Percentiles rank a stretch among this genome's conserved stretches.
Conservation (phyloP, 169 alveolate species). For the Plasmodium malariae region DNA sequence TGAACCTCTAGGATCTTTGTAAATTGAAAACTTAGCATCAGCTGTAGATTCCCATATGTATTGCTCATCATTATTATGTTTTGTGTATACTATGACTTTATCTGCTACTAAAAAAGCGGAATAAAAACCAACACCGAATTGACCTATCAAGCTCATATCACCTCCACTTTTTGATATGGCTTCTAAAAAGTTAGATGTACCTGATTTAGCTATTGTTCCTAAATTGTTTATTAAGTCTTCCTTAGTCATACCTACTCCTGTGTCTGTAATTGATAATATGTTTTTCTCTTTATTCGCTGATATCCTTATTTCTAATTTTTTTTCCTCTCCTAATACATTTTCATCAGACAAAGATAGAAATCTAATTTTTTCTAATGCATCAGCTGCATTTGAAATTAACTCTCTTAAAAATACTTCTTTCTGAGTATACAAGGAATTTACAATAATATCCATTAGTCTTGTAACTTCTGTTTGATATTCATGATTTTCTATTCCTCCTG, state of each 20-base stretch:
- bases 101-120: slow-evolving; percentile 99
- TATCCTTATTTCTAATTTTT: slow-evolving; percentile 94
- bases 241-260: slow-evolving; percentile 99
- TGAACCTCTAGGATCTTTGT: slow-evolving; percentile 97
- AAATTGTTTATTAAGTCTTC: slow-evolving; percentile 97
- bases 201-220: slow-evolving; percentile 99
- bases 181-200: slow-evolving; percentile 98
- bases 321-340: slow-evolving; percentile 81
- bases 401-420: slow-evolving; percentile 98
- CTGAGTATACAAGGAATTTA: slow-evolving; percentile 98
- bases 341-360: slow-evolving; percentile 83
- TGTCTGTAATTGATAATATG: slow-evolving; percentile 96
- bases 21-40: slow-evolving; percentile 95
- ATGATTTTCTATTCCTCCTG: slow-evolving; percentile 84
- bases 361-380: slow-evolving; percentile 97
- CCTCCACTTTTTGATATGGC: slow-evolving; percentile 96
- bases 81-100: slow-evolving; percentile 96
- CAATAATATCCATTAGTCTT: slow-evolving; percentile 98
- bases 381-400: slow-evolving; percentile 98
- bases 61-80: slow-evolving; percentile 94
- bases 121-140: slow-evolving; percentile 99
- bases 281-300: slow-evolving; percentile 94
- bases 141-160: slow-evolving; percentile 98
- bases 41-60: slow-evolving; percentile 98
- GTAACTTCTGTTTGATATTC: slow-evolving; percentile 97